These are phyloP conservation scores for Cladosporium sp. DNA, from an alignment of 2,329 filamentous ascomycete species.

Conservation along the genomic window DNA sequence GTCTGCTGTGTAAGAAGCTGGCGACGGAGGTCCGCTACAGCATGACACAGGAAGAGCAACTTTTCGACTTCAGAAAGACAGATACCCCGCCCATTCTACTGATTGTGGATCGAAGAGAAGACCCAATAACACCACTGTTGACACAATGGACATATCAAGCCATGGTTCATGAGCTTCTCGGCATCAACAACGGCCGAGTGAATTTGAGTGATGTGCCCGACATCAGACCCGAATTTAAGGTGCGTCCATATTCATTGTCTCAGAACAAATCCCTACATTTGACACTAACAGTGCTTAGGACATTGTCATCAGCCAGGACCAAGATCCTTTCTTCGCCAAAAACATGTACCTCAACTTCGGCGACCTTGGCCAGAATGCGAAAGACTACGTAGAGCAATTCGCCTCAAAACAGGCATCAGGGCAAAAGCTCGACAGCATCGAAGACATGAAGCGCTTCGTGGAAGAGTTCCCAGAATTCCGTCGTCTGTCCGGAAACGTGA, in stretches of 20 bases:
- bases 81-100: slow-evolving; percentile 92
- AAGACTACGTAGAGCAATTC: slow-evolving; percentile 98
- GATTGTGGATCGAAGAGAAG: slow-evolving; percentile 84
- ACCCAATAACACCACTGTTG: slow-evolving; percentile 87
- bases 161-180: slow-evolving; percentile 97
- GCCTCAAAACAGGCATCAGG: slow-evolving; percentile 96
- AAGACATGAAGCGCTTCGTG: slow-evolving; percentile 98
- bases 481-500: slow-evolving; percentile 94
- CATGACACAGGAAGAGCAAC: slow-evolving; percentile 89
- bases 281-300: slow-evolving; percentile 47
- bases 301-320: slow-evolving; percentile 91
- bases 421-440: slow-evolving; percentile 92
- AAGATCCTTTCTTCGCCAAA: slow-evolving; percentile 98
- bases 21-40: slow-evolving; percentile 88
- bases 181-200: slow-evolving; percentile 92
- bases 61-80: slow-evolving; percentile 93
- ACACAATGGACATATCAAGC: slow-evolving; percentile 99
- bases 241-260: slow-evolving; percentile 14
- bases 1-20: slow-evolving; percentile 83
- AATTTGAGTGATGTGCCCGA: slow-evolving; percentile 81
- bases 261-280: not conserved
- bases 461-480: slow-evolving; percentile 98
- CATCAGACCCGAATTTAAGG: slow-evolving; percentile 74
- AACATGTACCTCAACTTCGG: slow-evolving; percentile 99
- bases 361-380: slow-evolving; percentile 91